Base-by-base conservation (phyloP, 1,284 basidiomycete genomes). In the Somion occarium region DNA sequence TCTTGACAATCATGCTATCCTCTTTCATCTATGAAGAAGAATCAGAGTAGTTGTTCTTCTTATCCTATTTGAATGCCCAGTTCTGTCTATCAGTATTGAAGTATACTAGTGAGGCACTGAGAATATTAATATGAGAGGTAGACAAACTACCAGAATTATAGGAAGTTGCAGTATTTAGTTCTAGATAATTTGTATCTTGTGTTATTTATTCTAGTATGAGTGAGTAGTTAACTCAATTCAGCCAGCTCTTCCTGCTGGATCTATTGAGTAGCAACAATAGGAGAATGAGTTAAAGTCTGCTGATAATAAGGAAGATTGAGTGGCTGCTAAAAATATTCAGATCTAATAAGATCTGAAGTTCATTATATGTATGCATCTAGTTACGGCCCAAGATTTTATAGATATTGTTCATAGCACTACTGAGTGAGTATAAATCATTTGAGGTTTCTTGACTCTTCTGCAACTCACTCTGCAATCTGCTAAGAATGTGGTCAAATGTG, bases 361-460 rank as follows among this genome's bases (percentile, higher is more conserved):
- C 13, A 38, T 37, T 3, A 22, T 26, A 24, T 39, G 25, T 15
- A 77, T 87, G 56, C 56, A 91, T 91, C 63, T 88, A 60, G 42
- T 83, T 80, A 3, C 95, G 95, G 27, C 91, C 90, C 2, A 99
- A 75, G 0, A 92, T 94, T 60, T 97, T 93, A 56, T 94, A 89
- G 44, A 98, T 93, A 34, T 98, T 93, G 44, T 76, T 83, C 80
- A 99, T 93, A 1, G 89, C 79, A n/a, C 79, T 79, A 19, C 83
- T 88, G 38, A 99, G 73, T 0, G 80, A 80, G 59, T 86, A 84
- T 3, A 99, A 75, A 65, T 99, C 95, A 1, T 84, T 78, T n/a
- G 92, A 91, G 0, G 93, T 96, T 64, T 98, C 94, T 18, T 92
- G 84, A 64, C 92, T 95, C 72, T 95, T 96, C 69, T 91, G 87